Evolutionary conservation across 1,284 basidiomycete species (phyloP).

Genomic region (Apiotrichum montevideense): DNA sequence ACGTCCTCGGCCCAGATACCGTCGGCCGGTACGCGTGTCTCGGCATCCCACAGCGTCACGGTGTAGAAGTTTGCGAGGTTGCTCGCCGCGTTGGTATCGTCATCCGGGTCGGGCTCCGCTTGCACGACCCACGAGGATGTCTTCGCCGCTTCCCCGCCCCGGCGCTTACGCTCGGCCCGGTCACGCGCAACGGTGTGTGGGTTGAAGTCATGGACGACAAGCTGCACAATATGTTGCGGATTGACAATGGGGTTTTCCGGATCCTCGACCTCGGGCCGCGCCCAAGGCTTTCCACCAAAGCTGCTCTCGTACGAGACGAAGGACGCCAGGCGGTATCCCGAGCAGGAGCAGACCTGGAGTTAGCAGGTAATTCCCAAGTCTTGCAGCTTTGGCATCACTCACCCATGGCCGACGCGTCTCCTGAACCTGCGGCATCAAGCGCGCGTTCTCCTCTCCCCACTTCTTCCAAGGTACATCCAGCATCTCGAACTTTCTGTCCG

Average conservation of each 20-base stretch:
- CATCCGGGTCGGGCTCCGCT: not conserved
- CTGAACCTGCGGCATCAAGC: slow-evolving; percentile 29
- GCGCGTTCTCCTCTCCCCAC: slow-evolving; percentile 36
- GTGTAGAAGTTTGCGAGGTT: slow-evolving; percentile 2
- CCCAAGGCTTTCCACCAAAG: not conserved
- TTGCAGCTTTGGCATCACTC: slow-evolving; percentile 10
- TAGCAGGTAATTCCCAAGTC: no score
- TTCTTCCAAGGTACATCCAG: slow-evolving; percentile 24
- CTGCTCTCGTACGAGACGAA: slow-evolving; percentile 11
- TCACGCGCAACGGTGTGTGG: slow-evolving; percentile 21
- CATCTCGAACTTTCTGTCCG: slow-evolving; percentile 23
- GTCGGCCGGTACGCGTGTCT: slow-evolving; percentile 17
- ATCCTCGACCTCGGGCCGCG: not conserved
- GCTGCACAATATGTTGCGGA: not conserved
- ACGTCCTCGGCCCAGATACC: slow-evolving; percentile 30
- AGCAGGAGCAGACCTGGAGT: slow-evolving; percentile 43
- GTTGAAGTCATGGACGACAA: slow-evolving; percentile 35
- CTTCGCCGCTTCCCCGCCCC: not conserved
- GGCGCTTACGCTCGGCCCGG: not conserved
- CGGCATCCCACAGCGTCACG: slow-evolving; percentile 2
- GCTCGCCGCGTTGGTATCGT: not conserved
- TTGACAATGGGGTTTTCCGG: slow-evolving; percentile 9
- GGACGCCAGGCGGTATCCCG: slow-evolving; percentile 42
- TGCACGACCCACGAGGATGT: not conserved
- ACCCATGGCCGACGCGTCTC: slow-evolving; percentile 32